Conservation (phyloP, 148 eudicot species). For the Vaccinium corymbosum region DNA sequence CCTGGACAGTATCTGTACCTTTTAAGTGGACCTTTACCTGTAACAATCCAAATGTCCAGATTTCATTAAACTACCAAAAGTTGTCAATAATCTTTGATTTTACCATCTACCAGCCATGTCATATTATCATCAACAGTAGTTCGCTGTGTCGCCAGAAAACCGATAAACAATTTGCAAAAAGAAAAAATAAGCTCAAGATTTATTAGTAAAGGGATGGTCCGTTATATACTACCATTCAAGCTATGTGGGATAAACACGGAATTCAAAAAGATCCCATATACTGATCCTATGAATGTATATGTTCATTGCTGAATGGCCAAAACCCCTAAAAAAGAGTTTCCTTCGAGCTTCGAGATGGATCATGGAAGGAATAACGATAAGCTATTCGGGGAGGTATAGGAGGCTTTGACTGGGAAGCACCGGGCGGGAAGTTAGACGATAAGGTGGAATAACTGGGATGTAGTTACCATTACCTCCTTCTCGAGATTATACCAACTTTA, state of each 20-base stretch:
- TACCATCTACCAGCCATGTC: neutral
- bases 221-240: neutral
- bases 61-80: neutral
- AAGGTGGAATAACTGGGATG: too few relatives aligned
- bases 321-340: too few relatives aligned
- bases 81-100: neutral
- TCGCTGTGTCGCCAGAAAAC: neutral
- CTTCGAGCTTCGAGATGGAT: too few relatives aligned
- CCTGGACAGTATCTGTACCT: neutral
- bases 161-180: neutral
- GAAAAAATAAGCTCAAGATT: neutral
- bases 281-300: neutral
- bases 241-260: neutral
- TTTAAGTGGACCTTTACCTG: neutral
- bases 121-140: neutral
- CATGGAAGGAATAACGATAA: too few relatives aligned
- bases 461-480: too few relatives aligned
- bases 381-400: too few relatives aligned
- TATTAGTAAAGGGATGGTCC: neutral
- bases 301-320: neutral
- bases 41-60: neutral
- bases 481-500: too few relatives aligned
- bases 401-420: too few relatives aligned
- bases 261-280: neutral
- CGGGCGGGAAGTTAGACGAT: too few relatives aligned